Evolutionary conservation across 75 land plant species (phyloP).

Genomic region (Pseudotsuga menziesii): DNA sequence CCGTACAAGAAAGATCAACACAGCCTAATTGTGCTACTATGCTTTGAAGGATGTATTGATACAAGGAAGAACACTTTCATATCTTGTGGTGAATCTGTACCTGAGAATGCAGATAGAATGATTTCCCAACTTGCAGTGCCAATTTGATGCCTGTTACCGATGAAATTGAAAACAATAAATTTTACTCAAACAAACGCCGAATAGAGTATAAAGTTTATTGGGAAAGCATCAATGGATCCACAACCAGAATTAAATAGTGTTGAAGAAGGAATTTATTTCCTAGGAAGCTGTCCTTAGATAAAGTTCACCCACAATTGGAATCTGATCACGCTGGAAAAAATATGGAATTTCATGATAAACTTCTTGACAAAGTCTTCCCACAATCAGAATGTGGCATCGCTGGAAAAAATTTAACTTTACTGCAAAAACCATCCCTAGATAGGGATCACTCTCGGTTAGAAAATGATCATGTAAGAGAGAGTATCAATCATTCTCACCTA

Average conservation of each 20-base stretch:
- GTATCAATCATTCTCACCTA: not conserved
- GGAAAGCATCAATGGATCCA: not conserved
- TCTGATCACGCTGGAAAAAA: not conserved
- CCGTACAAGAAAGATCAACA: no score
- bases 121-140: not conserved
- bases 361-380: not conserved
- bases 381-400: not conserved
- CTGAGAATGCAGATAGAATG: not conserved
- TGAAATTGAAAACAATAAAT: not conserved
- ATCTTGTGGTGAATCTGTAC: not conserved
- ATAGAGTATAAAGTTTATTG: not conserved
- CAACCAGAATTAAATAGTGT: not conserved
- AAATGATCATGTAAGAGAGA: not conserved
- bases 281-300: slow-evolving; percentile 4
- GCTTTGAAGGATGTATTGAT: not conserved
- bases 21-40: no score
- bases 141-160: not conserved
- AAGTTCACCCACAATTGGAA: slow-evolving; percentile 10
- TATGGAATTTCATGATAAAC: not conserved
- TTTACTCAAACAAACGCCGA: not conserved
- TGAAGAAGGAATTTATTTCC: not conserved
- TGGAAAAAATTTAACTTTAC: not conserved
- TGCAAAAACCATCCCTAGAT: not conserved
- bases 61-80: not conserved
- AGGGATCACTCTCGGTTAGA: not conserved